Evolutionary conservation across 371 early-diverging fungal genomes (phyloP).

Genomic region (Lichtheimia hyalospora): DNA sequence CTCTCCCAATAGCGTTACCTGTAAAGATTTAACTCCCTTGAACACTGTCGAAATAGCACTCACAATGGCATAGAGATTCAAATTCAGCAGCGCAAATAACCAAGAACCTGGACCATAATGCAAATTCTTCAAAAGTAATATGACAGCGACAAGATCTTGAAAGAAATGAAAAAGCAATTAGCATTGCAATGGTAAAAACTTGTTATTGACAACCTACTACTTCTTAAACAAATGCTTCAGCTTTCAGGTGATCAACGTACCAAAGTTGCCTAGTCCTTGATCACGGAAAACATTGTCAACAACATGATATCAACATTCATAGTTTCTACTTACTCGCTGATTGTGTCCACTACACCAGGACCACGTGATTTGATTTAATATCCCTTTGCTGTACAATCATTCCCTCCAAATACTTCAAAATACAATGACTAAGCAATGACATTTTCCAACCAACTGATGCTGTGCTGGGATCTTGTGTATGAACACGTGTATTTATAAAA

Average conservation of each 20-base stretch:
- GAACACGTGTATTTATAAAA: too few species aligned
- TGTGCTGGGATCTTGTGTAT: too few species aligned
- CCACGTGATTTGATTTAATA: too few species aligned
- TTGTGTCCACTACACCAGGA: too few species aligned
- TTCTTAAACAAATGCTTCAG: constrained; percentile 88
- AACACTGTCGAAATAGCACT: too few species aligned
- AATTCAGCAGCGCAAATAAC: constrained; percentile 96
- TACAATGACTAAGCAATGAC: too few species aligned
- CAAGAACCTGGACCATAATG: constrained; percentile 94
- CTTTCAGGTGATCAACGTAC: constrained; percentile 94
- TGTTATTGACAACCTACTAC: constrained; percentile 89
- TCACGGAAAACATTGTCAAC: constrained; percentile 76
- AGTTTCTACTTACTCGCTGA: constrained; percentile 49
- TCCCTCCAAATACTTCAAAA: too few species aligned
- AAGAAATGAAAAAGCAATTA: constrained; percentile 94
- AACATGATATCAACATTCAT: constrained; percentile 89
- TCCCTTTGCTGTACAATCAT: too few species aligned
- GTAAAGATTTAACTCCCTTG: too few species aligned
- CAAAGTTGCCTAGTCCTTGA: constrained; percentile 82
- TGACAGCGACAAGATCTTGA: constrained; percentile 88
- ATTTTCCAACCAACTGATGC: too few species aligned
- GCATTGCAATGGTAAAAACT: constrained; percentile 96
- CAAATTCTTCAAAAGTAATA: constrained; percentile 81
- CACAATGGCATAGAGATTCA: constrained; percentile 74
- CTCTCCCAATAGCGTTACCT: too few species aligned